Base-by-base conservation (phyloP, 805 yeast genomes). In the Torulaspora microellipsoides region DNA sequence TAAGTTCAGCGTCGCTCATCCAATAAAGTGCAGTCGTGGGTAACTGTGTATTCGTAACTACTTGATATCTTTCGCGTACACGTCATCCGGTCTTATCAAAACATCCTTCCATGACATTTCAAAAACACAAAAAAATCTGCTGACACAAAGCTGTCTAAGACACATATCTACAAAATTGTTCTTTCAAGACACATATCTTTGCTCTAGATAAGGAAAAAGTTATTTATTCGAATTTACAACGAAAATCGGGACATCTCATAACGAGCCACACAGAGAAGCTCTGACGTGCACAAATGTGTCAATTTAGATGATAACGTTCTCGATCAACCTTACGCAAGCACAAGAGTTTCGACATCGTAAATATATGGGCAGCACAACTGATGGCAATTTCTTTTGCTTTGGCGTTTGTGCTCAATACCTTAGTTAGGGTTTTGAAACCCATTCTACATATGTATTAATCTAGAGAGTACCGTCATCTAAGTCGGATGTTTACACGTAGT, bases 301-400 rank as follows among this genome's bases (percentile, higher is more conserved):
- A 15, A 17, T 12, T 25, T 40, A 46, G 7, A 85, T 58, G 13
- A 85, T 61, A 13, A 86, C 68, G 60, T 90, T 90, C 65, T 90
- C 98, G 31, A 90, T 85, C 47, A 90, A 70, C 54, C 97, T 73
- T 3, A 65, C 66, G 2, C 53, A 57, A 1, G 71, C 67, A 15
- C 42, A 40, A 0, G 78, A 71, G 31, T 58, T 15, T 64, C 67
- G 30, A 67, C 72, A 51, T 78, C 83, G 0, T 82, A 87, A 9
- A 89, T 93, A 40, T 75, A 73, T n/a, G n/a, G 11, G 87, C 81
- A 0, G 96, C 97, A 23, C 83, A 75, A 42, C 93, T 82, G 31
- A 91, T 59, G 6, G 85, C 75, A 2, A 83, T 2, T 89, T 89
- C 0, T 53, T 48, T 3, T 66, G 71, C 67, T 67, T 13, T 59